A percentile compares a stretch with the other conserved stretches of the same genome.
Conservation (phyloP, 768 basidiomycete genomes). For the Mycena olivaceomarginata region DNA sequence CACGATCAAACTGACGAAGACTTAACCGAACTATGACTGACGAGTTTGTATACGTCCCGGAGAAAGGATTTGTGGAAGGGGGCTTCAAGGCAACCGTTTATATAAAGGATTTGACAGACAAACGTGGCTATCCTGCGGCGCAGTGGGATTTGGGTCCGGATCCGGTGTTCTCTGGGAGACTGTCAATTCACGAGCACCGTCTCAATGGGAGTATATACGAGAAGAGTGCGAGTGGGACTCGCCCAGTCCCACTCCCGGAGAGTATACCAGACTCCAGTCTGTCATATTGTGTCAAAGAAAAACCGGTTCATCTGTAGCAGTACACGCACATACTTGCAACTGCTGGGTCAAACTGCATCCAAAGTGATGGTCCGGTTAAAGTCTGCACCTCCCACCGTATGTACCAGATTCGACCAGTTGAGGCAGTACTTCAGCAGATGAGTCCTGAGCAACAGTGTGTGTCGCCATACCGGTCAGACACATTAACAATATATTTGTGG, state of each 20-base stretch:
- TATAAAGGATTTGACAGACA: no score
- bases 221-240: no score
- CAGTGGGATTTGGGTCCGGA: no score
- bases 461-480: conserved; percentile 12
- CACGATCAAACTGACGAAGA: no score
- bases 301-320: not conserved
- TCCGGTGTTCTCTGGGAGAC: no score
- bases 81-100: no score
- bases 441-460: not conserved
- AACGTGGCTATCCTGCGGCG: no score
- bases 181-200: no score
- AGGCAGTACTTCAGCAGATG: not conserved
- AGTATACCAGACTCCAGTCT: conserved; percentile 30
- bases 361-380: not conserved
- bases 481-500: conserved; percentile 15
- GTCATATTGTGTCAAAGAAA: not conserved
- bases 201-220: no score
- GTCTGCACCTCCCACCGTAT: conserved; percentile 6
- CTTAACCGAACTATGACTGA: no score
- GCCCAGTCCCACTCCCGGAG: not conserved
- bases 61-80: no score
- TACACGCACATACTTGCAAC: conserved; percentile 20
- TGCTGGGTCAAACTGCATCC: conserved; percentile 6
- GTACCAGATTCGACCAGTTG: conserved; percentile 30
- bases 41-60: no score